Evolutionary conservation across 208 protist genomes (phyloP), one percentile per base, ranked within the genome.

Genomic region (Acanthamoeba triangularis): DNA sequence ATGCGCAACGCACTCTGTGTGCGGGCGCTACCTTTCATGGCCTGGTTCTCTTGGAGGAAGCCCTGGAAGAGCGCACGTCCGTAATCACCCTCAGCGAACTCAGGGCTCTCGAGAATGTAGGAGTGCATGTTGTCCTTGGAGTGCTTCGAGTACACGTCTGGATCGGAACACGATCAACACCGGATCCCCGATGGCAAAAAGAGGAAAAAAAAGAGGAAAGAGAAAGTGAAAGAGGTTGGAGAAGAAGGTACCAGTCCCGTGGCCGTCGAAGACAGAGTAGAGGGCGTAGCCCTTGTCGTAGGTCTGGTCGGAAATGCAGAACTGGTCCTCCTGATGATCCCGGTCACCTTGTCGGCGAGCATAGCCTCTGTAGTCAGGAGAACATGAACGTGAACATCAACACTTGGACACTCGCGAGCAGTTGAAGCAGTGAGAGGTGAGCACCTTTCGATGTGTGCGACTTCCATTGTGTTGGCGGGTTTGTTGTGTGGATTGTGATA

Each of bases 181-280:
- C 13, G 11, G n/a, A 16, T 6, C 69, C 30, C 4, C 69, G 18
- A 16, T 7, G 10, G 69, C 30, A 3, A 28, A 4, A 72, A 10
- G 8, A 11, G 35, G 3, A 78, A 47, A n/a, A 11, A 2, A 78
- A n/a, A 28, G 35, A 28, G 28, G 30, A n/a, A 78, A 6, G 35
- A 78, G 8, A 16, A 78, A 3, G n/a, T 8, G 8, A 28, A 44
- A 6, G 28, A n/a, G n/a, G n/a, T 52, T 52, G 7, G 7, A 11
- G 49, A 4, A 4, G 49, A 28, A 33, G 20, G 69, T 41, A 78
- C 69, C 69, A 3, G 69, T 78, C 18, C 69, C 69, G 69, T 78
- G 69, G 28, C 69, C 69, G 35, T 78, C 69, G 28, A 78, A 78
- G 69, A 78, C 69, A 16, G 69, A 78, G 69, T 78, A 78, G 33